Evolutionary conservation across 2,329 filamentous ascomycete genomes (phyloP).

Genomic region (Emmonsiellopsis sp.): DNA sequence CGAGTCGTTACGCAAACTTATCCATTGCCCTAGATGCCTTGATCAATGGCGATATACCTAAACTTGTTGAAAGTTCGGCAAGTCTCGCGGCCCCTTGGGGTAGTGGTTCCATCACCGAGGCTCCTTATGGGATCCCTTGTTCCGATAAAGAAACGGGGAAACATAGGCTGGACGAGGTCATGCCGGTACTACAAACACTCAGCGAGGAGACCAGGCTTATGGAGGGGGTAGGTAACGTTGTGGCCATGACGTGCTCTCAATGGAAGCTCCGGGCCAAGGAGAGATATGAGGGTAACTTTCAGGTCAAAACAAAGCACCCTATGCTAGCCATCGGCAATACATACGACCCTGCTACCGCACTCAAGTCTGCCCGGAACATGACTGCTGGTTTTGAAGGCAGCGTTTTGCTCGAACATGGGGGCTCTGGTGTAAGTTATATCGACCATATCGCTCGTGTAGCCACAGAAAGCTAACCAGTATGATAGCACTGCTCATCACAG

Average conservation of each 20-base stretch:
- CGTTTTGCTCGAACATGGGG: constrained; percentile 17
- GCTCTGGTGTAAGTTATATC: constrained; percentile 15
- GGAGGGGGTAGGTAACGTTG: too few species aligned
- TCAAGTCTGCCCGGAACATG: constrained; percentile 14
- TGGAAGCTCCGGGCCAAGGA: constrained; percentile 16
- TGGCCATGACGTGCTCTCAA: constrained; percentile 4
- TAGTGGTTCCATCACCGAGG: too few species aligned
- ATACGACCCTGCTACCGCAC: constrained; percentile 17
- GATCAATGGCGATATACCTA: background rate
- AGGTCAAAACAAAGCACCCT: constrained; percentile 15
- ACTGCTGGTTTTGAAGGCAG: constrained; percentile 18
- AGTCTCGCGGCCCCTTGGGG: too few species aligned
- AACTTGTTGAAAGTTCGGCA: background rate
- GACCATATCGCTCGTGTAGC: too few species aligned
- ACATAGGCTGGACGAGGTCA: too few species aligned
- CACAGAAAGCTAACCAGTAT: background rate
- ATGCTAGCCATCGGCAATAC: constrained; percentile 17
- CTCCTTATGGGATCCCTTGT: too few species aligned
- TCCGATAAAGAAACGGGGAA: too few species aligned
- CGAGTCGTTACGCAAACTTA: background rate
- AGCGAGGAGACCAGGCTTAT: too few species aligned
- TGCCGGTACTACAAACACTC: too few species aligned
- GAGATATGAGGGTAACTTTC: constrained; percentile 16
- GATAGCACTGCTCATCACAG: constrained; percentile 6
- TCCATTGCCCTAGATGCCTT: background rate